phyloP scores from a whole-genome alignment of 2,329 filamentous ascomycete genomes.

The Trichoderma citrinoviride region DNA sequence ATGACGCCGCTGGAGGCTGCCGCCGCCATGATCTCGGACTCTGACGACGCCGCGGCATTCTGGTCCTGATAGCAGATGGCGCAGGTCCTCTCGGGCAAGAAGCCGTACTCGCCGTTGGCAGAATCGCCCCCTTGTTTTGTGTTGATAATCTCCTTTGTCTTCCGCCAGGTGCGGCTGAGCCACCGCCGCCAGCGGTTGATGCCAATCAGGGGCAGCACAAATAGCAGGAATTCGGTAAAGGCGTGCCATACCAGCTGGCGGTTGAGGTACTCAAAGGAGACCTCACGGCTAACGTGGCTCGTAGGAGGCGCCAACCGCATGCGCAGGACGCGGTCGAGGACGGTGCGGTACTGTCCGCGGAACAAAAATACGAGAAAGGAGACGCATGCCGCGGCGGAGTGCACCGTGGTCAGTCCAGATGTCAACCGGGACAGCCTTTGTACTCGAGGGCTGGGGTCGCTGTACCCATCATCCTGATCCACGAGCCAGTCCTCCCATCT shows the following conservation, averaged over 20 bases:
- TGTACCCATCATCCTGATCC: conserved; percentile 71
- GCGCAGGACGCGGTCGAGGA: conserved; percentile 79
- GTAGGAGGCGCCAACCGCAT: conserved; percentile 83
- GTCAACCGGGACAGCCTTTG: conserved; percentile 66
- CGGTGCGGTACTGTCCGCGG: conserved; percentile 85
- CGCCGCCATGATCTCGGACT: conserved; percentile 72
- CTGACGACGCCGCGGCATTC: conserved; percentile 67
- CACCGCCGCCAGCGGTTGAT: conserved; percentile 91
- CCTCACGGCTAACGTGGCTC: conserved; percentile 81
- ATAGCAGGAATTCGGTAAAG: conserved; percentile 98
- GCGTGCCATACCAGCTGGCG: conserved; percentile 98
- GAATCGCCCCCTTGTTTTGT: conserved; percentile 50
- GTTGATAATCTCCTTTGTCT: conserved; percentile 64
- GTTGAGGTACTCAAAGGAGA: conserved; percentile 97
- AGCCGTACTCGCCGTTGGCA: conserved; percentile 70
- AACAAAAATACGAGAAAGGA: conserved; percentile 91
- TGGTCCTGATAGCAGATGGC: conserved; percentile 96
- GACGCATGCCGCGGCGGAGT: conserved; percentile 76
- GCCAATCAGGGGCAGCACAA: conserved; percentile 92
- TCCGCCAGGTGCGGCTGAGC: conserved; percentile 83
- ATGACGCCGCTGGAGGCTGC: conserved; percentile 73
- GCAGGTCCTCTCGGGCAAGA: conserved; percentile 89
- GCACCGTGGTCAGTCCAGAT: conserved; percentile 64
- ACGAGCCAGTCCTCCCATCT: conserved; percentile 89
- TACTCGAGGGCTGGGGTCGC: conserved; percentile 53